Conservation (phyloP, 1,284 basidiomycete genomes). For the Veloboletus limbatus region DNA sequence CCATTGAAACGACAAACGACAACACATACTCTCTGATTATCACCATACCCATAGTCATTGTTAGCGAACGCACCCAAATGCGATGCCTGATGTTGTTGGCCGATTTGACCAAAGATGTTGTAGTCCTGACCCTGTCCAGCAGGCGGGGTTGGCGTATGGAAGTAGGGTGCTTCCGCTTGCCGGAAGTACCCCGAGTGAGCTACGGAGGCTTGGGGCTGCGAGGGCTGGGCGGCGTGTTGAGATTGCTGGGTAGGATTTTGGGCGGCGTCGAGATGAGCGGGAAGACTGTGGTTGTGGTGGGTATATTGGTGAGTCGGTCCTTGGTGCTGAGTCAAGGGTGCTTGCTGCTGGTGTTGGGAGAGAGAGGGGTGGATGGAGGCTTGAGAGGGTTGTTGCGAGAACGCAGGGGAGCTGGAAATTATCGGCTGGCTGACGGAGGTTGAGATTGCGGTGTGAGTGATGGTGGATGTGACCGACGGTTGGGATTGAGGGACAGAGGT, state of each 20-base stretch:
- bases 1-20: neutral
- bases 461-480: conserved; percentile 38
- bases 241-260: conserved; percentile 42
- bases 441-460: conserved; percentile 42
- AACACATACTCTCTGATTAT: conserved; percentile 53
- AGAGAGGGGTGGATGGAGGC: conserved; percentile 32
- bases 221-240: conserved; percentile 31
- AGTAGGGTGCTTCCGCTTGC: conserved; percentile 65
- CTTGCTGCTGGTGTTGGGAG: conserved; percentile 34
- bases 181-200: conserved; percentile 57
- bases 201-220: conserved; percentile 33
- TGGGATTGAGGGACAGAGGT: conserved; percentile 41
- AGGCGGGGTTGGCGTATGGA: conserved; percentile 72
- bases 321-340: conserved; percentile 41
- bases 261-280: conserved; percentile 58
- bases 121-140: conserved; percentile 67
- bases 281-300: conserved; percentile 62
- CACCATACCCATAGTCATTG: conserved; percentile 64
- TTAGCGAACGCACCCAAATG: conserved; percentile 59
- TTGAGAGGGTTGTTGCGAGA: conserved; percentile 34
- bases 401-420: conserved; percentile 30
- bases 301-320: conserved; percentile 50
- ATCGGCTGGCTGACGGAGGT: conserved; percentile 41
- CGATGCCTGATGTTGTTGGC: conserved; percentile 48
- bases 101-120: conserved; percentile 63